These are phyloP conservation scores for Pyrenochaeta sp. DNA, from an alignment of 2,329 filamentous ascomycete species.

Conservation along the genomic window DNA sequence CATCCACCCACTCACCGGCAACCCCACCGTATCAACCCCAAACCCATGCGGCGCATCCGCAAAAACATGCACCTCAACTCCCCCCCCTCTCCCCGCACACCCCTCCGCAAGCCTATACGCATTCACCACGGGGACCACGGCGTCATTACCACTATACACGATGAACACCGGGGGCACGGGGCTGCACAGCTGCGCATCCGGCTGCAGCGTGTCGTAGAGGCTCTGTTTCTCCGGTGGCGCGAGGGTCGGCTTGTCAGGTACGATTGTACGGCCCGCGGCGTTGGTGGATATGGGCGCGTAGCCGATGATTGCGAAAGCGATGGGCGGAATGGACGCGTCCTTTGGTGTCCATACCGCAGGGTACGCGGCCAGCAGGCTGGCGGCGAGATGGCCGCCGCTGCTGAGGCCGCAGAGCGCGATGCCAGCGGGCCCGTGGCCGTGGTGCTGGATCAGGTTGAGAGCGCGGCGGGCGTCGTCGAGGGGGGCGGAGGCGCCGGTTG, in stretches of 20 bases:
- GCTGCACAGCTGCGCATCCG: conserved; percentile 20
- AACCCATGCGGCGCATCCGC: conserved; percentile 30
- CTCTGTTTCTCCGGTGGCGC: conserved; percentile 24
- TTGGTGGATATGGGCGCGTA: conserved; percentile 31
- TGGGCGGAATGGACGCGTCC: neutral
- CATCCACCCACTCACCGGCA: conserved; percentile 23
- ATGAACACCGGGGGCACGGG: conserved; percentile 21
- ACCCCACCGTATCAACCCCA: conserved; percentile 18
- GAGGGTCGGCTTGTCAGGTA: conserved; percentile 20
- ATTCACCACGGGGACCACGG: conserved; percentile 24
- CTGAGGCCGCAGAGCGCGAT: conserved; percentile 22
- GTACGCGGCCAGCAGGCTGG: conserved; percentile 18
- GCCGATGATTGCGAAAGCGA: conserved; percentile 24
- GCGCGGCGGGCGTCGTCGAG: conserved; percentile 23
- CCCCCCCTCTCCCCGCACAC: conserved; percentile 8
- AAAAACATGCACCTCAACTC: conserved; percentile 28
- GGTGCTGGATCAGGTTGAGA: conserved; percentile 9
- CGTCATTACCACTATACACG: conserved; percentile 26
- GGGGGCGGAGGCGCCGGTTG: conserved; percentile 18
- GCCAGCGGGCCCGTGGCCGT: neutral
- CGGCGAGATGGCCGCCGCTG: conserved; percentile 27
- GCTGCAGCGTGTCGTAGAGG: conserved; percentile 25
- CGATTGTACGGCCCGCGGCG: conserved; percentile 21
- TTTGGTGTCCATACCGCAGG: conserved; percentile 12
- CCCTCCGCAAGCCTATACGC: conserved; percentile 25